These are phyloP conservation scores for Penicillium sp. DNA, from an alignment of 2,329 filamentous ascomycete species.

Conservation along the genomic window DNA sequence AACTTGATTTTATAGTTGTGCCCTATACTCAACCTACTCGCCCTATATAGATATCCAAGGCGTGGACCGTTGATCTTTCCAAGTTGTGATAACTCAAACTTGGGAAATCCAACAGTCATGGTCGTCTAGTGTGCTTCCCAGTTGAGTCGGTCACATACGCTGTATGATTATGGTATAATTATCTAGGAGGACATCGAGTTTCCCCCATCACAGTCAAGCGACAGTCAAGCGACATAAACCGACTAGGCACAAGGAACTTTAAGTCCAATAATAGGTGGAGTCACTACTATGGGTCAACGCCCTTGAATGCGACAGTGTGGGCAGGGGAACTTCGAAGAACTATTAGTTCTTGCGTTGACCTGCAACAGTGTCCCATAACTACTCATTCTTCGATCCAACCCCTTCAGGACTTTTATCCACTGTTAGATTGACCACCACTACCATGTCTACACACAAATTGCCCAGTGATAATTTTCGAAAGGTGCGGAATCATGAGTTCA, in stretches of 20 bases:
- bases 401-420: not conserved
- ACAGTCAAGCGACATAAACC: not conserved
- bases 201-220: not conserved
- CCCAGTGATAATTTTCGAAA: not conserved
- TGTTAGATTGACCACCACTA: not conserved
- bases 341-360: not conserved
- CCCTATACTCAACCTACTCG: not conserved
- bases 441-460: not conserved
- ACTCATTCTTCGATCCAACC: not conserved
- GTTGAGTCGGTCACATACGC: not conserved
- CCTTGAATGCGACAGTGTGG: not conserved
- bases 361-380: not conserved
- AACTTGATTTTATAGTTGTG: not conserved
- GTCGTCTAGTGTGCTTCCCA: not conserved
- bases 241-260: not conserved
- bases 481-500: not conserved
- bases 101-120: not conserved
- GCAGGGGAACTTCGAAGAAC: not conserved
- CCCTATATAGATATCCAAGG: not conserved
- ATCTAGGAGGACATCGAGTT: not conserved
- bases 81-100: not conserved
- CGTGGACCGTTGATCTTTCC: not conserved
- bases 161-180: not conserved
- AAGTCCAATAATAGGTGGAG: not conserved
- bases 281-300: not conserved